Conservation (phyloP, 345 rosid genomes). For the Syzygium grande region DNA sequence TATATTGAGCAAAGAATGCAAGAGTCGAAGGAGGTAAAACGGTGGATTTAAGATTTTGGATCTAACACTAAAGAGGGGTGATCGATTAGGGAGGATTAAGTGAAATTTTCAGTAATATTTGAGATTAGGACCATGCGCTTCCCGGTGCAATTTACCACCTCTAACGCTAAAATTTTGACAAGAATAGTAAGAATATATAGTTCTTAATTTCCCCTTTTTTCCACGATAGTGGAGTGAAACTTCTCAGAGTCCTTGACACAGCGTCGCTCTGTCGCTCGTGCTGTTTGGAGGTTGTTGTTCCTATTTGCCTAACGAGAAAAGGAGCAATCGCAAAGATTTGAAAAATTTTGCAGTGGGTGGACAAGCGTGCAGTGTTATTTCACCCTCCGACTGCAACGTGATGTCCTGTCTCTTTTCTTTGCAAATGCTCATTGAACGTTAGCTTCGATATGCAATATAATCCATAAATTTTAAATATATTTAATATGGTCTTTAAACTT, state of each 20-base stretch:
- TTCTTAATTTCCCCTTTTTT: not conserved
- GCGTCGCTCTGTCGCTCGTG: not conserved
- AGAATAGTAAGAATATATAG: not conserved
- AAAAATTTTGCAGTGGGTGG: not conserved
- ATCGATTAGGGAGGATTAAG: not conserved
- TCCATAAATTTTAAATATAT: too few species aligned
- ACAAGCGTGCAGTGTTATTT: not conserved
- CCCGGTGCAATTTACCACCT: not conserved
- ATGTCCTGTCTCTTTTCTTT: not conserved
- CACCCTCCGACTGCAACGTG: not conserved
- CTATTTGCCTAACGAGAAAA: not conserved
- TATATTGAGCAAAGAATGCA: not conserved
- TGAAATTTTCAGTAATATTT: not conserved
- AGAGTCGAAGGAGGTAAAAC: not conserved
- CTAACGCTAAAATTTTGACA: not conserved
- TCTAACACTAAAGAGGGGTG: not conserved
- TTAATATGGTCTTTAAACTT: too few species aligned
- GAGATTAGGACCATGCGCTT: not conserved
- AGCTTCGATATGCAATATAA: too few species aligned
- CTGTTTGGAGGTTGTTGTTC: not conserved
- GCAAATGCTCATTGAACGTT: too few species aligned
- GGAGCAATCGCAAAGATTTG: not conserved
- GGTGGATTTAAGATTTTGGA: not conserved
- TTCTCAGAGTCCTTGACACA: not conserved
- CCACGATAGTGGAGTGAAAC: not conserved